Conservation (phyloP, 2,329 filamentous ascomycete species). For the Alternaria infectoria region DNA sequence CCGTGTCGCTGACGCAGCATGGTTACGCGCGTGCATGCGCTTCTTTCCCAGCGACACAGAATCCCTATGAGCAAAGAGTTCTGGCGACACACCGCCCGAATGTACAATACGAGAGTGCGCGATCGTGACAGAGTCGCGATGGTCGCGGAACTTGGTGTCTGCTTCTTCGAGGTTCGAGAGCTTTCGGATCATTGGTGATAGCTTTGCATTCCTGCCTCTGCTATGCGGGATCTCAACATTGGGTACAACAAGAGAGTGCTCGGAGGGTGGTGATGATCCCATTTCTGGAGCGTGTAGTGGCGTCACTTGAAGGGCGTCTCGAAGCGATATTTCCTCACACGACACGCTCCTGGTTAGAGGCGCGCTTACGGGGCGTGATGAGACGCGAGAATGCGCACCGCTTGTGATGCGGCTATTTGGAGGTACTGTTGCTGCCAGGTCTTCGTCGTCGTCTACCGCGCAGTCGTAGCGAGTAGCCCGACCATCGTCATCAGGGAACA, state of each 20-base stretch:
- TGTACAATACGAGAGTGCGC: slow-evolving; percentile 34
- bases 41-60: slow-evolving; percentile 34
- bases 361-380: slow-evolving; percentile 30
- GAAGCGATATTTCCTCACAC: slow-evolving; percentile 8
- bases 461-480: slow-evolving; percentile 12
- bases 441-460: slow-evolving; percentile 29
- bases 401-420: slow-evolving; percentile 42
- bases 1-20: slow-evolving; percentile 7
- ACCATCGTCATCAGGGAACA: slow-evolving; percentile 37
- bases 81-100: slow-evolving; percentile 21
- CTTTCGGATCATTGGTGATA: slow-evolving; percentile 11
- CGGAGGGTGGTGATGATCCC: not conserved
- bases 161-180: slow-evolving; percentile 40
- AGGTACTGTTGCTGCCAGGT: slow-evolving; percentile 25
- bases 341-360: slow-evolving; percentile 19
- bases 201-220: slow-evolving; percentile 2
- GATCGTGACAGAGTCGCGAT: slow-evolving; percentile 42
- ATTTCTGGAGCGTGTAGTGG: not conserved
- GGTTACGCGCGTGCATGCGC: slow-evolving; percentile 33
- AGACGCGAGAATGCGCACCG: slow-evolving; percentile 19
- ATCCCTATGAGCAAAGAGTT: slow-evolving; percentile 30
- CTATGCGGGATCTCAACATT: slow-evolving; percentile 8
- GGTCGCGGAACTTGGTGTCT: slow-evolving; percentile 36
- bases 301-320: not conserved
- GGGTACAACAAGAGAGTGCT: slow-evolving; percentile 11